Conservation (phyloP, 164 flowering plant genomes). For the Litsea cubeba region DNA sequence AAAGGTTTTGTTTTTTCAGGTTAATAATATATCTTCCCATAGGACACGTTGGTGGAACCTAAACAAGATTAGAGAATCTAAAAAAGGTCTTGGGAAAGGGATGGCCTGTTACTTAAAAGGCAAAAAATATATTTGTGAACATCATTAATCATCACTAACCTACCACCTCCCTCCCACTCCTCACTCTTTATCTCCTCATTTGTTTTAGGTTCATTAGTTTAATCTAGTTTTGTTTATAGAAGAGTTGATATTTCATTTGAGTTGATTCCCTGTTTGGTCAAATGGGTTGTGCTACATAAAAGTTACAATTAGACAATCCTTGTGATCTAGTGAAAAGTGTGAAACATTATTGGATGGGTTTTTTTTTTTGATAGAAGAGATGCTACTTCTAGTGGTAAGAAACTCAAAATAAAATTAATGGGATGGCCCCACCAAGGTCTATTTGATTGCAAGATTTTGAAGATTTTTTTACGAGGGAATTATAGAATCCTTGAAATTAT, state of each 20-base stretch:
- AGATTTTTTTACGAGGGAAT: too few relatives aligned
- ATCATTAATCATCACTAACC: slow-evolving; percentile 3
- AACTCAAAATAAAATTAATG: too few relatives aligned
- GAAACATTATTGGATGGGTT: too few relatives aligned
- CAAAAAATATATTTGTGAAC: not conserved
- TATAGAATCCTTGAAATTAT: too few relatives aligned
- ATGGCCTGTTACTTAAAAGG: not conserved
- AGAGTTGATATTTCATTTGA: not conserved
- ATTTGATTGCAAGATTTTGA: too few relatives aligned
- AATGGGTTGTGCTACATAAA: not conserved
- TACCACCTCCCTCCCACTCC: not conserved
- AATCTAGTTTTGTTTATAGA: not conserved
- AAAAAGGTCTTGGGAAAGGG: not conserved
- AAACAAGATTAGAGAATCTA: slow-evolving; percentile 1
- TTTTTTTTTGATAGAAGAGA: too few relatives aligned
- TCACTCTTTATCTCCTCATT: not conserved
- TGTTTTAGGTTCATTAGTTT: not conserved
- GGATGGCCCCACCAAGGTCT: too few relatives aligned
- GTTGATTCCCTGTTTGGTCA: not conserved
- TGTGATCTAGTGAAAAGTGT: too few relatives aligned
- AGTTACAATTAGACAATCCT: too few relatives aligned
- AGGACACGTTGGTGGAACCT: not conserved
- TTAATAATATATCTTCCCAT: too few relatives aligned
- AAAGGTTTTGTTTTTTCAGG: not conserved
- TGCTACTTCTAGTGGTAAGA: too few relatives aligned